Base-by-base conservation (phyloP, 257 asterid species). In the Nicotiana attenuata region DNA sequence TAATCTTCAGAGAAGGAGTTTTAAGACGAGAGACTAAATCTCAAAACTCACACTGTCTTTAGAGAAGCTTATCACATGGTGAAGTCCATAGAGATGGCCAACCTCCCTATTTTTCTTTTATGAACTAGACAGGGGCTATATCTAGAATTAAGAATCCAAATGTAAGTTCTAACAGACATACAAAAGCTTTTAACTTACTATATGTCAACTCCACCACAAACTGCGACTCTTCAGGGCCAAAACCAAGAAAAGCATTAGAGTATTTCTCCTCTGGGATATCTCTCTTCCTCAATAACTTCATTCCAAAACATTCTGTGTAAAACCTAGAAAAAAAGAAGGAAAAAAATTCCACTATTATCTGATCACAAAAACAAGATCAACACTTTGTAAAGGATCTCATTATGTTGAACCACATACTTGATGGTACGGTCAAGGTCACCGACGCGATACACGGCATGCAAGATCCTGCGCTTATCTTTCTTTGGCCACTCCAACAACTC, bases 161-260 rank as follows among this genome's bases (percentile, higher is more conserved):
- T 15, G 22, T 24, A 73, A 7, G 35, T 24, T 73, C 38, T 73
- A 73, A 19, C 14, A 73, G 19, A 56, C n/a, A 6, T 10, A 65
- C 2, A 53, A 57, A 80, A 61, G 28, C 78, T 41, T 41, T 24
- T 47, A 81, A 90, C 99, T 67, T 92, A 96, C 99, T 96, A 86
- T 96, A 94, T 28, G 99, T 96, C 89, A 96, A 86, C 83, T 96
- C 99, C 83, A 96, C 87, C 81, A 89, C 98, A 82, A 96, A 96
- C 84, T 96, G 89, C 53, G 99, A 92, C 1, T 94, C 96, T 76
- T 96, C 99, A 1, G 99, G 91, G 81, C 99, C 99, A 90, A 93
- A 96, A n/a, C 99, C 99, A 66, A 96, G 98, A 86, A 96, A 96
- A 80, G 99, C 99, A 85, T 96, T 96, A 15, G 99, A 86, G 82